Conservation (phyloP, 148 eudicot genomes). For the Amaranthus palmeri region DNA sequence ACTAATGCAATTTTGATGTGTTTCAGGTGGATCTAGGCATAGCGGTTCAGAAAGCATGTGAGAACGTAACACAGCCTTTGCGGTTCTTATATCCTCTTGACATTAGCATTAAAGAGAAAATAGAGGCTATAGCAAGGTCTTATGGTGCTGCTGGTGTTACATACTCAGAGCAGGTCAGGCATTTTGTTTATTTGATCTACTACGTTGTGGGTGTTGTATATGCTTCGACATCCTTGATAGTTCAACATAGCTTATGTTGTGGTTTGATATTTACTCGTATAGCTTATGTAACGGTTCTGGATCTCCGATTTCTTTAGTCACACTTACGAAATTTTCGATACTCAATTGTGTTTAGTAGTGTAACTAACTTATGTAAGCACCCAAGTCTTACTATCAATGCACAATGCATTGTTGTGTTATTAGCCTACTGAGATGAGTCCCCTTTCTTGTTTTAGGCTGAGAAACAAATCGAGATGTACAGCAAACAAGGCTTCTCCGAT, state of each 20-base stretch:
- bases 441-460: constrained; percentile 49
- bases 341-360: not conserved
- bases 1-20: constrained; percentile 9
- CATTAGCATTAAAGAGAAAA: constrained; percentile 85
- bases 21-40: constrained; percentile 89
- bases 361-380: not conserved
- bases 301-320: not conserved
- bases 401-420: not conserved
- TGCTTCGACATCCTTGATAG: not conserved
- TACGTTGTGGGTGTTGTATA: not conserved
- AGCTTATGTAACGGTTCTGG: not conserved
- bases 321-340: not conserved
- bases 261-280: not conserved
- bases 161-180: constrained; percentile 79
- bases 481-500: constrained; percentile 73
- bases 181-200: constrained; percentile 3
- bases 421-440: not conserved
- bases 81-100: constrained; percentile 90
- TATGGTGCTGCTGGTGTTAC: constrained; percentile 98
- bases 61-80: constrained; percentile 62
- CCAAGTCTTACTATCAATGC: not conserved
- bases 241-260: not conserved
- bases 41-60: constrained; percentile 96
- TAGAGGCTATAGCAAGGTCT: constrained; percentile 92
- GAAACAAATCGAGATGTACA: constrained; percentile 91